These are phyloP conservation scores for Amphicarpaea edgeworthii DNA, from an alignment of 306 rosid species.

Conservation along the genomic window DNA sequence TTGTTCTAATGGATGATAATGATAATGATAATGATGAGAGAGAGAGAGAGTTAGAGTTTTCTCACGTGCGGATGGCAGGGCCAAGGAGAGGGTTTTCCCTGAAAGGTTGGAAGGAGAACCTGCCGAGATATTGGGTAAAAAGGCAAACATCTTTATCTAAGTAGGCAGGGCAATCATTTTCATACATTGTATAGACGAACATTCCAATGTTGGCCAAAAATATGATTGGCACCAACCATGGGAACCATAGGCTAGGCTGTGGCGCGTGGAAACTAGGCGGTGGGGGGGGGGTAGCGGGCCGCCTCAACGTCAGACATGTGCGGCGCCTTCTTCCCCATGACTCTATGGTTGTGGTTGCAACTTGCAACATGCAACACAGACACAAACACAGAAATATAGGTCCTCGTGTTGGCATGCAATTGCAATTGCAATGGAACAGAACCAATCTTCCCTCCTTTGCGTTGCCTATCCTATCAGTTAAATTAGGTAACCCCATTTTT, in stretches of 20 bases:
- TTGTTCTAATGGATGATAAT: no score
- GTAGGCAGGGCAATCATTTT: conserved; percentile 69
- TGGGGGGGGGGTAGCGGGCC: conserved; percentile 54
- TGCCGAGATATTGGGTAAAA: conserved; percentile 49
- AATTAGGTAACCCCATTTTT: conserved; percentile 49
- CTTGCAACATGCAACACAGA: conserved; percentile 21
- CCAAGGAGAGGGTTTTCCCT: conserved; percentile 81
- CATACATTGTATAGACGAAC: conserved; percentile 69
- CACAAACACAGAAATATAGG: conserved; percentile 38
- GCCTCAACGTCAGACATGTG: conserved; percentile 58
- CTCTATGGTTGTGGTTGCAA: conserved; percentile 15
- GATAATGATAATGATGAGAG: background rate
- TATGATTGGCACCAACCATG: conserved; percentile 78
- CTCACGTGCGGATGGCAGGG: conserved; percentile 67
- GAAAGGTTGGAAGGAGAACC: conserved; percentile 81
- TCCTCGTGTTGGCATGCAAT: conserved; percentile 25
- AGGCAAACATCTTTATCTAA: conserved; percentile 48
- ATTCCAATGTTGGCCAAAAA: conserved; percentile 56
- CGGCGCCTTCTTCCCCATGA: conserved; percentile 70
- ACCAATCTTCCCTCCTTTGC: conserved; percentile 34
- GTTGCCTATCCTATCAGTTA: conserved; percentile 49
- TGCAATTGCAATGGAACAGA: conserved; percentile 1
- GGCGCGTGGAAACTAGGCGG: conserved; percentile 59
- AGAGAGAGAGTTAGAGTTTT: background rate
- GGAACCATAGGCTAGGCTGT: conserved; percentile 55